Conservation (phyloP, 139 green algal genomes). For the Chlamydomonas schloesseri region DNA sequence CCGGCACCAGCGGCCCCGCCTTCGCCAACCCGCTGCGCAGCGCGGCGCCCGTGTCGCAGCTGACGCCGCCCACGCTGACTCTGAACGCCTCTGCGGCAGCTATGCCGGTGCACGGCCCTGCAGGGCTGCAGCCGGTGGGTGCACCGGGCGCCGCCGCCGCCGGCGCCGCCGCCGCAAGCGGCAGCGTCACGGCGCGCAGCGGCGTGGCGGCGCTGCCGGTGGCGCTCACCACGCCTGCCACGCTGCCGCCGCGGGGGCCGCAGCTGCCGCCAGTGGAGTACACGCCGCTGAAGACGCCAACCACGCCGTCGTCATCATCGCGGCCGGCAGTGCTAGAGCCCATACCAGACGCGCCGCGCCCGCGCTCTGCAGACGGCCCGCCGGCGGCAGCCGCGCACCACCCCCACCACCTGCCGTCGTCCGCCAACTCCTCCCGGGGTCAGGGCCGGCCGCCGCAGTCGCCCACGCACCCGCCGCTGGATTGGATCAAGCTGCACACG, state of each 20-base stretch:
- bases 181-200: not conserved
- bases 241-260: not conserved
- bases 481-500: constrained; percentile 2
- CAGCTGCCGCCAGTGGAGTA: no score
- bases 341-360: constrained; percentile 6
- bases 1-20: not conserved
- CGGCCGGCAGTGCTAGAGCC: not conserved
- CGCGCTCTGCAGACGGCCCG: constrained; percentile 4
- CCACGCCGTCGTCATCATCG: not conserved
- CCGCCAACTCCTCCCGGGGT: not conserved
- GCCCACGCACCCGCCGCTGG: not conserved
- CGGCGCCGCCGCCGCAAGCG: no score
- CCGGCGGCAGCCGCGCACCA: not conserved
- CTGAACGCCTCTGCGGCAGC: not conserved
- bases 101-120: not conserved
- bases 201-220: not conserved
- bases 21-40: constrained; percentile 1
- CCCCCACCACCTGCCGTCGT: not conserved
- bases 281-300: not conserved
- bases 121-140: not conserved
- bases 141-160: no score
- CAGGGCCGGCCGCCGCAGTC: not conserved
- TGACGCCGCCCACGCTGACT: not conserved
- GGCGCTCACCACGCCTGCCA: no score
- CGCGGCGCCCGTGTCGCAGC: not conserved